Base-by-base conservation (phyloP, 148 eudicot species). In the Chenopodium quinoa region DNA sequence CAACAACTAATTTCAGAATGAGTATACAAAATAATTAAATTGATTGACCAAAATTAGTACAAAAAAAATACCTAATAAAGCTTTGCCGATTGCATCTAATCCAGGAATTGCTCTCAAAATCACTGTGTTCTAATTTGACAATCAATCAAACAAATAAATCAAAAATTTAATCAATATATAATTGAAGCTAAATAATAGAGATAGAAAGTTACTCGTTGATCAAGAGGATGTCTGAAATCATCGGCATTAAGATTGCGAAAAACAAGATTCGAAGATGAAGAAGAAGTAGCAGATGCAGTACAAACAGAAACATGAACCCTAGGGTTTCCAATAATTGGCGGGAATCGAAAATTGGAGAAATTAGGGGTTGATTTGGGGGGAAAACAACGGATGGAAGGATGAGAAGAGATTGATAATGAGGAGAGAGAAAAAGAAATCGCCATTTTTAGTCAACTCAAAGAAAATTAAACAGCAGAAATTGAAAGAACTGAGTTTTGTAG, bases 161-260 rank as follows among this genome's bases (percentile, higher is more conserved):
- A 70, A 10, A 11, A 71, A 12, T 17, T 47, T 34, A 64, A 27
- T 52, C 37, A 70, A 56, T 20, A 32, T 13, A 68, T 1, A 52
- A 78, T 7, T 56, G 62, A 19, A 56, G 17, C 6, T 16, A 16
- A 5, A 14, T 2, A 14, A 56, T 56, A 56, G 60, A 54, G 19
- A 56, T 40, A 14, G 2, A 0, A 58, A 37, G 7, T 10, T 63
- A 95, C 98, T 86, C 92, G 98, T 84, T 87, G 86, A 86, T 95
- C 97, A 62, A 95, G 99, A 29, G 99, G 97, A 80, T 95, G 99
- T 44, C 97, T 86, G 74, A 95, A 91, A 79, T 95, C 99, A 84
- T 93, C 97, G 7, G 99, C 97, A 31, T 95, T 94, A 11, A 95
- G 93, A 79, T 88, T 85, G 32, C 90, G 91, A 68, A 91, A 90